Evolutionary conservation across 768 basidiomycete genomes (phyloP).

Genomic region (Tephrocybe sp.): DNA sequence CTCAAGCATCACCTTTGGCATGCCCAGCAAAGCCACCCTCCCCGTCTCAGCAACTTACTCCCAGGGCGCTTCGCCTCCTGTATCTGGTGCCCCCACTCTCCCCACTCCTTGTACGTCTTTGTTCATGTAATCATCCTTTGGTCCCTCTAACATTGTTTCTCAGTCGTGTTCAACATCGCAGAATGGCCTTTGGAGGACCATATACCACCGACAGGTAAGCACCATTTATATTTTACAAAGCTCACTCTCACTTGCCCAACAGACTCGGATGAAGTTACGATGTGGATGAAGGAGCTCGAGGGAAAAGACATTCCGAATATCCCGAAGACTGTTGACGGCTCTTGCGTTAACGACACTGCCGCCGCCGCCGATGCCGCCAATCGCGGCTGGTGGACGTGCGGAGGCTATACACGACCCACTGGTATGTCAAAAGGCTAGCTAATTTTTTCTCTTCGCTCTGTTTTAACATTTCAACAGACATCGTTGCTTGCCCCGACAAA

Average conservation of each 20-base stretch:
- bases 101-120: constrained; percentile 57
- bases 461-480: constrained; percentile 35
- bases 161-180: constrained; percentile 27
- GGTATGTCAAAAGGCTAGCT: constrained; percentile 28
- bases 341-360: constrained; percentile 57
- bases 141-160: neutral
- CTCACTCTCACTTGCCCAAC: neutral
- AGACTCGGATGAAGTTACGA: constrained; percentile 61
- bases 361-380: constrained; percentile 54
- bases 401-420: constrained; percentile 56
- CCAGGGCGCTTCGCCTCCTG: constrained; percentile 59
- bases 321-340: constrained; percentile 62
- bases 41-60: constrained; percentile 51
- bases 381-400: constrained; percentile 92
- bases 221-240: neutral
- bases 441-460: neutral
- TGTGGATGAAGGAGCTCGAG: constrained; percentile 77
- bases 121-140: neutral
- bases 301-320: constrained; percentile 67
- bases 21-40: constrained; percentile 51
- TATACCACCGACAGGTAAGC: constrained; percentile 55
- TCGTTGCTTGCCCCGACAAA: constrained; percentile 65
- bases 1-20: constrained; percentile 57
- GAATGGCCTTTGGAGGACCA: constrained; percentile 66
- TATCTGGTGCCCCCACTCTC: constrained; percentile 62